Percentiles rank a stretch among this genome's conserved stretches.
Conservation (phyloP, 1,284 basidiomycete species). For the Limonomyces culmigenus region DNA sequence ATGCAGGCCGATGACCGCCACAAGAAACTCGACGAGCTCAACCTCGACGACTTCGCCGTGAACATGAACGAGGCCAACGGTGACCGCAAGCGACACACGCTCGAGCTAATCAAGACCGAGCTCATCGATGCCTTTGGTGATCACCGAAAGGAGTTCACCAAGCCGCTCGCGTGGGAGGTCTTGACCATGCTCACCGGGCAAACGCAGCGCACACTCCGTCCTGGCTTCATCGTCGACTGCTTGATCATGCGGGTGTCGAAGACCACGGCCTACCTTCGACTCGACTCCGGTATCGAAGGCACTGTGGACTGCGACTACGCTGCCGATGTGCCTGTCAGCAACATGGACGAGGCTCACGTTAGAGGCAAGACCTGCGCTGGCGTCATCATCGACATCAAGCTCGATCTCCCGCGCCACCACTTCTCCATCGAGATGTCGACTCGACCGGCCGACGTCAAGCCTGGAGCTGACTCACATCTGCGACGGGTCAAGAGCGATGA, state of each 20-base stretch:
- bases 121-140: constrained; percentile 80
- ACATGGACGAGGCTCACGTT: constrained; percentile 26
- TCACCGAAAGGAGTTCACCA: constrained; percentile 48
- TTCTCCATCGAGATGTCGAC: constrained; percentile 71
- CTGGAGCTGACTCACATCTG: constrained; percentile 44
- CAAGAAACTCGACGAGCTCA: constrained; percentile 79
- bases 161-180: constrained; percentile 66
- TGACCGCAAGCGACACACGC: constrained; percentile 75
- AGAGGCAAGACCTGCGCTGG: constrained; percentile 48
- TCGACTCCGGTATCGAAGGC: constrained; percentile 91
- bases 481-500: constrained; percentile 46
- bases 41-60: constrained; percentile 91
- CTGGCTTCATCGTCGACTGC: constrained; percentile 77
- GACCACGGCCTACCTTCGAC: constrained; percentile 41
- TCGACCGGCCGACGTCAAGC: constrained; percentile 47
- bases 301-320: constrained; percentile 57
- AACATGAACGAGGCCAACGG: constrained; percentile 75
- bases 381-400: constrained; percentile 60
- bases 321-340: constrained; percentile 26
- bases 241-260: constrained; percentile 45
- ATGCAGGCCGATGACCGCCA: constrained; percentile 74
- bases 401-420: constrained; percentile 42
- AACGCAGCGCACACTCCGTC: constrained; percentile 61
- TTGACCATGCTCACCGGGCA: constrained; percentile 95
- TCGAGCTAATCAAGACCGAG: constrained; percentile 82